Base-by-base conservation (phyloP, 805 yeast genomes). In the Tetrapisispora taiwanensis region DNA sequence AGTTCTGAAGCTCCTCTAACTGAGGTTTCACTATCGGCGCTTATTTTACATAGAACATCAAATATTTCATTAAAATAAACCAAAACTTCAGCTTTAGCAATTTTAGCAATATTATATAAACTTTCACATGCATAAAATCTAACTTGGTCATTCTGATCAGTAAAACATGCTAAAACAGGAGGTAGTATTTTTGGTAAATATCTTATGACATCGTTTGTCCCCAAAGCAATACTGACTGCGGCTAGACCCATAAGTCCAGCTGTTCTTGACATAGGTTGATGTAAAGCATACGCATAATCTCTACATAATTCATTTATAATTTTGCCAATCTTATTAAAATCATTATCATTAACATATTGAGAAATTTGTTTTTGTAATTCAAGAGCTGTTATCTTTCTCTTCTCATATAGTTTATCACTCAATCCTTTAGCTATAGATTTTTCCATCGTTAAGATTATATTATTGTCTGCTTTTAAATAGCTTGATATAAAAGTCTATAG, bases 241-340 rank as follows among this genome's bases (percentile, higher is more conserved):
- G 97, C 98, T 17, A 92, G 68, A 0, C 97, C 97, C 52, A 95
- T 90, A 35, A 90, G 72, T 0, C 97, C 97, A 15, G 98, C 98
- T 70, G 88, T 89, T 53, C 95, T 75, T 6, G 95, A 86, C 72
- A 84, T 73, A 42, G 96, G 79, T 65, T 85, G 80, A 69, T 89
- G 84, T 45, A 84, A 75, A 34, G 96, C 76, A 68, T 86, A 82
- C 0, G 90, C 87, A 57, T 76, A 83, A 52, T 83, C 88, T 34
- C 80, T 70, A 40, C 86, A 74, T 45, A 92, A 68, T 57, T 88
- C 95, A 46, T 76, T 80, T 36, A 90, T 84, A 46, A 77, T 73
- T 24, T 64, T 64, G 37, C 57, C 62, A 44, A 81, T 76, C 36
- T 56, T 46, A 13, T 48, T 53, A 40, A 52, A 60, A 36, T 61